Base-by-base conservation (phyloP, 129 eudicot genomes). In the Flaveria robusta region DNA sequence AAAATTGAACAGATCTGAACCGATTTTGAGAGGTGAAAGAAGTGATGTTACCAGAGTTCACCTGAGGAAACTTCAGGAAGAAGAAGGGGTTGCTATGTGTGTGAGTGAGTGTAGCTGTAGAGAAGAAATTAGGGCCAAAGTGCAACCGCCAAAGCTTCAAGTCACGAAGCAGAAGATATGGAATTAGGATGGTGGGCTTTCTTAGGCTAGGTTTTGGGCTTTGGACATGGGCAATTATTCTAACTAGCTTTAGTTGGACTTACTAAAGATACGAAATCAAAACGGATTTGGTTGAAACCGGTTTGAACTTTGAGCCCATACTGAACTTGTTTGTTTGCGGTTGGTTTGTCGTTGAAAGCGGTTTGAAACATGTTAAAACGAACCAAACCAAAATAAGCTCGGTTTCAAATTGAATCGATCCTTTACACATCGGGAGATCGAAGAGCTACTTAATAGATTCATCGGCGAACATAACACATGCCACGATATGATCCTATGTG, bases 51-150 rank as follows among this genome's bases (percentile, higher is more conserved):
- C 47, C 47, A 10, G 47, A 43, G 14, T 43, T 43, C 47, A 12
- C 65, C 65, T 22, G 31, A 56, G 3, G 59, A 51, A 51, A 16
- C 59, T n/a, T 51, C 27, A 3, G 15, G 65, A 9, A 7, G 65
- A 43, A 43, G 13, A 8, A 3, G 18, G 0, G 4, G 65, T 20
- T 58, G 65, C 31, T 58, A 24, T 22, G 64, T 55, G 63, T 55
- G 22, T 14, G 47, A 42, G 47, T 42, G 52, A 2, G 12, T 10
- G 49, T 1, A 52, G 31, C 6, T 22, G 65, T 23, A 16, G 9
- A 22, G 34, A 58, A 10, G 65, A 22, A 58, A 58, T 58, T 58
- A 58, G 65, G 65, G 65, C 65, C 65, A 58, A 54, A 54, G 20
- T 18, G 27, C 24, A 54, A 54, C 26, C 62, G 10, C 31, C 34